Evolutionary conservation across 2,329 filamentous ascomycete genomes (phyloP), one percentile per base, ranked within the genome.

Genomic region (Nemania sp.): DNA sequence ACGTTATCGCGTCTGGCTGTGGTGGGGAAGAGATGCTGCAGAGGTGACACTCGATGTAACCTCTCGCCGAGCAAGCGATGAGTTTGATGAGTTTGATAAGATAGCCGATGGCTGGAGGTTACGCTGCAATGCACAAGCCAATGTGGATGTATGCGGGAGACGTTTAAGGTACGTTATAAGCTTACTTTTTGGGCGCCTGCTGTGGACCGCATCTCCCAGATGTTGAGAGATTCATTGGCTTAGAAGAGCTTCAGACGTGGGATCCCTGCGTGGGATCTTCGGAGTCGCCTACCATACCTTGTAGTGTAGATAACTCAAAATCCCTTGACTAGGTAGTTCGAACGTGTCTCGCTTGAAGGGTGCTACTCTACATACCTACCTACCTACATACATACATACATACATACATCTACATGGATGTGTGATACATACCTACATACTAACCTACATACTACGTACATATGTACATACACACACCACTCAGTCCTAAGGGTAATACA

Each of bases 81-180:
- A 59, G 54, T 24, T 67, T 56, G 55, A 63, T 24, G 64, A 65
- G 47, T 35, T 67, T 38, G 67, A 70, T 70, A 67, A 70, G 67
- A 70, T 70, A 70, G 64, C 67, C 67, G 67, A 67, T 62, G 67
- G 64, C 58, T 62, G 55, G 61, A 70, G 43, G 63, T 20, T 26
- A 70, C 60, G 22, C 64, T 67, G 67, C 64, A 61, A 69, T 67
- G 67, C 64, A 63, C 55, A 29, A 47, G 45, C 32, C 32, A 62
- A 69, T 69, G 63, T 58, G 64, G 53, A 60, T 41, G 57, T 58
- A 65, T 68, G 62, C 62, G 66, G 66, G 62, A 65, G 52, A 62
- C 62, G 56, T 65, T 64, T 62, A 68, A 68, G 62, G 56, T 52
- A 61, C 62, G 57, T 61, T 65, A 65, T 68, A 68, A 68, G 66